Conservation (phyloP, 768 basidiomycete species). For the Boletales sp. region DNA sequence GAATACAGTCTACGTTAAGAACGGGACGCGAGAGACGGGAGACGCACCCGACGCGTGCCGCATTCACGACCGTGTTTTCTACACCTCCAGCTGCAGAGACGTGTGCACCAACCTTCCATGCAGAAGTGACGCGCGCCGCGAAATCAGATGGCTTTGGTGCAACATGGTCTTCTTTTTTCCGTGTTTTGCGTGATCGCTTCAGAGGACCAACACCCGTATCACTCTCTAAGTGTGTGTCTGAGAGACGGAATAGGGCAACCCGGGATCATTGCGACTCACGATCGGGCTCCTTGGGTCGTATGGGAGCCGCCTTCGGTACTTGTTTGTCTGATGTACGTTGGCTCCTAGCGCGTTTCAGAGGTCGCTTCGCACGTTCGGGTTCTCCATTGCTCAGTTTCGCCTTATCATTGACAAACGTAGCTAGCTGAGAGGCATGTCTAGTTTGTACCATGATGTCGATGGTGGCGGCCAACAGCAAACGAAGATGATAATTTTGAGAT, state of each 20-base stretch:
- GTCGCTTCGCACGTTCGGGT: neutral
- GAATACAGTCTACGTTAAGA: neutral
- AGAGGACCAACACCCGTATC: neutral
- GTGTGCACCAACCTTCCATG: slow-evolving; percentile 80
- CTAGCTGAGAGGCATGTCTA: slow-evolving; percentile 11
- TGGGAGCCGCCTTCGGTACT: neutral
- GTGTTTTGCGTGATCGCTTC: slow-evolving; percentile 5
- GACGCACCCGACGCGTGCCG: slow-evolving; percentile 62
- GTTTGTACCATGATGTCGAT: slow-evolving; percentile 27
- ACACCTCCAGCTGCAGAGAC: slow-evolving; percentile 80
- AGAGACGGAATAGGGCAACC: neutral
- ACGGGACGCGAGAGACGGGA: neutral
- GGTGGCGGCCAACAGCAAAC: neutral
- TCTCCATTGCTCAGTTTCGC: neutral
- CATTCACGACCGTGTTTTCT: slow-evolving; percentile 68
- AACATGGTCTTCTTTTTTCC: slow-evolving; percentile 7
- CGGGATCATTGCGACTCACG: slow-evolving; percentile 8
- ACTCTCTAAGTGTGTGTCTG: neutral
- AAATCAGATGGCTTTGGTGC: slow-evolving; percentile 27
- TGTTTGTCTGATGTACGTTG: neutral
- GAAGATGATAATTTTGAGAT: neutral
- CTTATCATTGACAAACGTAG: neutral
- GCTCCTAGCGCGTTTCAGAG: slow-evolving; percentile 16
- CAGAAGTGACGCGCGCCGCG: slow-evolving; percentile 27
- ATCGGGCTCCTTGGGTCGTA: neutral